Evolutionary conservation across 805 yeast species (phyloP), one percentile per base, ranked within the genome.

Genomic region (Cyberlindnera maclurae): DNA sequence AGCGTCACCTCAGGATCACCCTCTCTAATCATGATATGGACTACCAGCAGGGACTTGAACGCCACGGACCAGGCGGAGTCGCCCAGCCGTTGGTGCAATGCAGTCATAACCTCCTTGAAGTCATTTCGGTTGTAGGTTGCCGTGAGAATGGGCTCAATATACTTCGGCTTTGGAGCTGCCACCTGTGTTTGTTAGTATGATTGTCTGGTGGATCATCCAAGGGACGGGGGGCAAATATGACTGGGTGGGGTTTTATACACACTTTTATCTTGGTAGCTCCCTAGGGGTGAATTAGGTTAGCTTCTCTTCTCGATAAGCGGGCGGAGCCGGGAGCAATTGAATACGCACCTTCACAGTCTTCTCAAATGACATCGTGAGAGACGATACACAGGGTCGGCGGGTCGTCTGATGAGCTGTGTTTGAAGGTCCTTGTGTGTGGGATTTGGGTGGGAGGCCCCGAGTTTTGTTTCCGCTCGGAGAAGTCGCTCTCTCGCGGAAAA

Each of bases 161-260:
- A 93, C 60, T 93, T 93, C 29, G 94, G 82, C 63, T 93, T 93
- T 6, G 98, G 98, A n/a, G 97, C 96, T 10, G 97, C 97, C 64
- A 86, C 74, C 77, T 54, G 68, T 18, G 29, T 29, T 4, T 32
- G 11, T n/a, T 8, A 15, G 13, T 29, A 36, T 40, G 34, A 31
- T 34, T 43, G 15, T 15, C 26, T n/a, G 8, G 4, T 17, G 24
- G 11, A 6, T 15, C n/a, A 12, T 31, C n/a, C n/a, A n/a, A n/a
- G n/a, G n/a, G n/a, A n/a, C n/a, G n/a, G n/a, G 28, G n/a, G n/a
- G n/a, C n/a, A n/a, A n/a, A n/a, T n/a, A n/a, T n/a, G n/a, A n/a
- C n/a, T 26, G 28, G 13, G 11, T 26, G 20, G n/a, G n/a, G 15
- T 9, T n/a, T 13, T 13, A 12, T n/a, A 36, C 63, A 17, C 48